These are phyloP conservation scores for Rhizopus delemar DNA, from an alignment of 371 early-diverging fungal species.

Conservation along the genomic window DNA sequence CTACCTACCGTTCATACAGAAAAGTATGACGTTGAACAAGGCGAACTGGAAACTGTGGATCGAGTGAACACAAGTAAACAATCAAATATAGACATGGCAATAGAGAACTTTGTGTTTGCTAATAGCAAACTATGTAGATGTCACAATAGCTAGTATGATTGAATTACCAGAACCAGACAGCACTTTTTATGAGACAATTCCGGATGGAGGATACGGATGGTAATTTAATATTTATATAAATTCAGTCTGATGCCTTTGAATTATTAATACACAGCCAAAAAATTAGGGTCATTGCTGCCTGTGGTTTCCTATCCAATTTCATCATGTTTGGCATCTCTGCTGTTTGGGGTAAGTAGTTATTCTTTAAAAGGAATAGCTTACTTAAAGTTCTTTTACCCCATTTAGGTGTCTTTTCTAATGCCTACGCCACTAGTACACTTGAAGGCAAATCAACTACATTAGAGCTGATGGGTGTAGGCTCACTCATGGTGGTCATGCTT, in stretches of 20 bases:
- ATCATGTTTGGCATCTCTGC: constrained; percentile 41
- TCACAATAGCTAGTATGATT: constrained; percentile 38
- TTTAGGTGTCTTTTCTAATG: constrained; percentile 42
- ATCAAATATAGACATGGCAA: too few species aligned
- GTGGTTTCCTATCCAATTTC: constrained; percentile 38
- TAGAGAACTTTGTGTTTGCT: background rate
- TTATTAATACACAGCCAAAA: too few species aligned
- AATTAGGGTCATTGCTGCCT: constrained; percentile 35
- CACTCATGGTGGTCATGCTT: constrained; percentile 39
- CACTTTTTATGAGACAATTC: constrained; percentile 30
- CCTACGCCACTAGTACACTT: constrained; percentile 28
- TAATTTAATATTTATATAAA: constrained; percentile 7
- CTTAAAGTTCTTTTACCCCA: constrained; percentile 6
- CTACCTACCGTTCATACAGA: background rate
- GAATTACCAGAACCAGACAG: constrained; percentile 24
- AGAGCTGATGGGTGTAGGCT: constrained; percentile 55
- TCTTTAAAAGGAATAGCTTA: background rate
- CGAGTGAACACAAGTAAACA: constrained; percentile 1
- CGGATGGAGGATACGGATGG: constrained; percentile 51
- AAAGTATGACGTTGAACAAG: constrained; percentile 1
- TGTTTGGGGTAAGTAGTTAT: constrained; percentile 37
- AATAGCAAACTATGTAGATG: constrained; percentile 7
- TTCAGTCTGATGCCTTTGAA: background rate
- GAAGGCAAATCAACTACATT: constrained; percentile 41
- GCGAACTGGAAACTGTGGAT: background rate